Evolutionary conservation across 2,329 filamentous ascomycete species (phyloP).

Genomic region (Trichothecium sympodiale): DNA sequence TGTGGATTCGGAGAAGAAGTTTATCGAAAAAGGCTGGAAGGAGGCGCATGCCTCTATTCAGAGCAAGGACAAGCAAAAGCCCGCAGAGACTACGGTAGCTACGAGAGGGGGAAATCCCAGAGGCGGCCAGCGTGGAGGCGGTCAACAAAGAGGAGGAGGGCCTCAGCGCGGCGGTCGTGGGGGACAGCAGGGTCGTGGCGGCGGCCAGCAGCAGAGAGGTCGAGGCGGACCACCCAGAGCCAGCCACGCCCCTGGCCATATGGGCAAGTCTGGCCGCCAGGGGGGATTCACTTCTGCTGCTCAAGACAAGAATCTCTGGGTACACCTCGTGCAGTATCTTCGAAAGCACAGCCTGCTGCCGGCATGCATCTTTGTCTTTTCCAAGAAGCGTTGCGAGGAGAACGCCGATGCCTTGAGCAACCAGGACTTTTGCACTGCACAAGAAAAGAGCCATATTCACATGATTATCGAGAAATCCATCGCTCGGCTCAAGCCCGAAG

Average conservation of each 20-base stretch:
- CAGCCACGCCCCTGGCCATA: constrained; percentile 64
- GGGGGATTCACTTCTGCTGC: constrained; percentile 81
- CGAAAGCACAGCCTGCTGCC: constrained; percentile 80
- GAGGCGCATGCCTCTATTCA: constrained; percentile 75
- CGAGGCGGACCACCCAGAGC: constrained; percentile 42
- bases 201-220: constrained; percentile 41
- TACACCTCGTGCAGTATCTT: constrained; percentile 84
- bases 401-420: constrained; percentile 93
- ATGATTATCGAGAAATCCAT: constrained; percentile 97
- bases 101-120: constrained; percentile 26
- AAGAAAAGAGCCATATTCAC: constrained; percentile 92
- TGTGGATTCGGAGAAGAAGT: constrained; percentile 84
- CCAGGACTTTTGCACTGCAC: constrained; percentile 85
- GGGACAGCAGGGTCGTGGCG: constrained; percentile 38
- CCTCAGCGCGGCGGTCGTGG: constrained; percentile 29
- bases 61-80: constrained; percentile 66
- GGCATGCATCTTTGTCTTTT: constrained; percentile 96
- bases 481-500: constrained; percentile 80
- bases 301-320: constrained; percentile 95
- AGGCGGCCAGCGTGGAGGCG: constrained; percentile 25
- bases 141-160: constrained; percentile 39
- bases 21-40: constrained; percentile 90
- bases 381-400: constrained; percentile 93
- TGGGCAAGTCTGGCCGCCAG: constrained; percentile 76
- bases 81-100: constrained; percentile 20